Percentiles rank a stretch among this genome's conserved stretches.
phyloP scores from a whole-genome alignment of 495 filamentous ascomycete species.

The Tuber borchii region DNA sequence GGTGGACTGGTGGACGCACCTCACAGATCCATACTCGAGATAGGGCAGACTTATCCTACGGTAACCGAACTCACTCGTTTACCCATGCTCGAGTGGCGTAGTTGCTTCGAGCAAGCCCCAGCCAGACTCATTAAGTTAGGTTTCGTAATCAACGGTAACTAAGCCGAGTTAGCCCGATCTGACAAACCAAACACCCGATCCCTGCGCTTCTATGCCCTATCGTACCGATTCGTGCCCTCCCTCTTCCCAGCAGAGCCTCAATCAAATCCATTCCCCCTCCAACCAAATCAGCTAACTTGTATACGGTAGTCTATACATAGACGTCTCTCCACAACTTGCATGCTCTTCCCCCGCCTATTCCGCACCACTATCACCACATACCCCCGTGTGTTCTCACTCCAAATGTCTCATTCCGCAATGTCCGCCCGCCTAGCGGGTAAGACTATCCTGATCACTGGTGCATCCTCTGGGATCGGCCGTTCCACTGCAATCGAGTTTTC shows the following conservation, averaged over 20 bases:
- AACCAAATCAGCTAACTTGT: conserved; percentile 5
- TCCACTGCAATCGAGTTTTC: conserved; percentile 88
- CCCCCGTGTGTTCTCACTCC: conserved; percentile 14
- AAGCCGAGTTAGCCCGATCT: neutral
- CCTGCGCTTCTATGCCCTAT: neutral
- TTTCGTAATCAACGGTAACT: neutral
- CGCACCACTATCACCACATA: conserved; percentile 6
- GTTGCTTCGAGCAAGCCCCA: too few species aligned
- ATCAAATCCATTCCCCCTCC: neutral
- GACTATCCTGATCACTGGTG: conserved; percentile 86
- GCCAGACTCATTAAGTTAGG: too few species aligned
- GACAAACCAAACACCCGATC: conserved; percentile 6
- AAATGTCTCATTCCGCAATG: conserved; percentile 70
- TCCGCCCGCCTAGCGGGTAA: conserved; percentile 86
- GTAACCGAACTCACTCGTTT: neutral
- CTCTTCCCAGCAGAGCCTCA: neutral
- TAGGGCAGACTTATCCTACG: neutral
- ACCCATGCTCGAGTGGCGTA: too few species aligned
- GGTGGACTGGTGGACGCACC: neutral
- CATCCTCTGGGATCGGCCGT: conserved; percentile 85
- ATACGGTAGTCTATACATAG: neutral
- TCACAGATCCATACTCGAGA: neutral
- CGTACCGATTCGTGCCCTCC: neutral
- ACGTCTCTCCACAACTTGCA: conserved; percentile 20
- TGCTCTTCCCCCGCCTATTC: conserved; percentile 10